phyloP scores from a whole-genome alignment of 2,329 filamentous ascomycete genomes.

The Fusarium avenaceum region DNA sequence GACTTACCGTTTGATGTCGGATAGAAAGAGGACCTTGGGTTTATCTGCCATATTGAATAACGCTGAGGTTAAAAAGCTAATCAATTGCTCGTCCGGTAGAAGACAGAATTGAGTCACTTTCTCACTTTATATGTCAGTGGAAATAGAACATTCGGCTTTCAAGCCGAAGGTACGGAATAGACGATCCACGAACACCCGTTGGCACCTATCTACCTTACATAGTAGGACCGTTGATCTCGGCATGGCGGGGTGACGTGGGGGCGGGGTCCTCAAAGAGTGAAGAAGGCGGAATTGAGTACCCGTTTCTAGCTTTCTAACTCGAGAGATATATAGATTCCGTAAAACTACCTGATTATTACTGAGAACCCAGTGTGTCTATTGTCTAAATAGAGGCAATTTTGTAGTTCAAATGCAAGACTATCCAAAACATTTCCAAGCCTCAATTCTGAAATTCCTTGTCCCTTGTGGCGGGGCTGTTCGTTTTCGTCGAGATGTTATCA shows the following conservation, averaged over 20 bases:
- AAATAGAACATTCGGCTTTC: slow-evolving; percentile 23
- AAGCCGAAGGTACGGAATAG: slow-evolving; percentile 10
- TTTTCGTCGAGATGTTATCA: background rate
- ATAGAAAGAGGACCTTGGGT: slow-evolving; percentile 58
- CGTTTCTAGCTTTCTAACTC: background rate
- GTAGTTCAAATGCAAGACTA: background rate
- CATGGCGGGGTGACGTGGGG: slow-evolving; percentile 34
- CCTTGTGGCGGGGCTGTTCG: background rate
- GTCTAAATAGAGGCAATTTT: too few species aligned
- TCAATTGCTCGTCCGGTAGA: background rate
- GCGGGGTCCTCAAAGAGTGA: slow-evolving; percentile 9
- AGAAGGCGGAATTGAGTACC: slow-evolving; percentile 18
- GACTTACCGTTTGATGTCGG: slow-evolving; percentile 57
- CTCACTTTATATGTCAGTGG: background rate
- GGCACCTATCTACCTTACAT: background rate
- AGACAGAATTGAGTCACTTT: background rate
- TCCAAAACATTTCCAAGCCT: background rate
- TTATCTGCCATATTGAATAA: slow-evolving; percentile 46
- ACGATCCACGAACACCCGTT: background rate
- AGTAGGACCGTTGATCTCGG: background rate
- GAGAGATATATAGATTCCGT: background rate
- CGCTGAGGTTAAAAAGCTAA: background rate
- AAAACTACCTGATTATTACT: too few species aligned
- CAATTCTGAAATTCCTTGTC: background rate
- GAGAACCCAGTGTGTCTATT: too few species aligned